A percentile compares a stretch with the other conserved stretches of the same genome.
Conservation (phyloP, 2,329 filamentous ascomycete genomes). For the Penicillium expansum region DNA sequence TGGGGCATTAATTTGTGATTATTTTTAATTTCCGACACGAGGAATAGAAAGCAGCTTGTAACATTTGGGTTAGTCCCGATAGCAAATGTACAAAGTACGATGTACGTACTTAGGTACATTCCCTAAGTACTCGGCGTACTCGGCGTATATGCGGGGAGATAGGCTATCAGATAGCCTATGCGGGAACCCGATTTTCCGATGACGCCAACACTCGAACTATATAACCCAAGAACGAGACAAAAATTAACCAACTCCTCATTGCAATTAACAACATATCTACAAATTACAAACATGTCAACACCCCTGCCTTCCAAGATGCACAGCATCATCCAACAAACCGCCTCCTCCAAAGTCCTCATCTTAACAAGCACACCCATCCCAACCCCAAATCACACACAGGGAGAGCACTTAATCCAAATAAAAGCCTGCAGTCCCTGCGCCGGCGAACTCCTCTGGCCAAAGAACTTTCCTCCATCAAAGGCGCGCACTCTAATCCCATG, state of each 20-base stretch:
- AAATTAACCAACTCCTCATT: not conserved
- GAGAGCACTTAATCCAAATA: conserved; percentile 43
- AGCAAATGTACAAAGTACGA: not conserved
- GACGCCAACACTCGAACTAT: not conserved
- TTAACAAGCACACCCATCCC: not conserved
- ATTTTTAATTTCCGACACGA: not conserved
- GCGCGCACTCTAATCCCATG: conserved; percentile 38
- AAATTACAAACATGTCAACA: not conserved
- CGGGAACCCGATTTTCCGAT: not conserved
- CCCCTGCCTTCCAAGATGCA: not conserved
- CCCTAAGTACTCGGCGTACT: too few species aligned
- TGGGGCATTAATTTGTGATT: not conserved
- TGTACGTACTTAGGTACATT: not conserved
- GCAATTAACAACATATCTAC: not conserved
- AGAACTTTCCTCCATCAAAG: conserved; percentile 25
- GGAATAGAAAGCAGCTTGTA: not conserved
- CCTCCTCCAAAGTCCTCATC: not conserved
- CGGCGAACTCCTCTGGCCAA: conserved; percentile 47
- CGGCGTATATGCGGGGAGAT: not conserved
- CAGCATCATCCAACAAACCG: not conserved
- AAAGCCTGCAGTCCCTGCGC: conserved; percentile 41
- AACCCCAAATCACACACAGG: conserved; percentile 15
- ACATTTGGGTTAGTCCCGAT: too few species aligned
- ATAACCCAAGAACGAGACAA: not conserved
- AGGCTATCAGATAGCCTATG: conserved; percentile 4